Base-by-base conservation (phyloP, 257 asterid species). In the Cinchona pubescens region DNA sequence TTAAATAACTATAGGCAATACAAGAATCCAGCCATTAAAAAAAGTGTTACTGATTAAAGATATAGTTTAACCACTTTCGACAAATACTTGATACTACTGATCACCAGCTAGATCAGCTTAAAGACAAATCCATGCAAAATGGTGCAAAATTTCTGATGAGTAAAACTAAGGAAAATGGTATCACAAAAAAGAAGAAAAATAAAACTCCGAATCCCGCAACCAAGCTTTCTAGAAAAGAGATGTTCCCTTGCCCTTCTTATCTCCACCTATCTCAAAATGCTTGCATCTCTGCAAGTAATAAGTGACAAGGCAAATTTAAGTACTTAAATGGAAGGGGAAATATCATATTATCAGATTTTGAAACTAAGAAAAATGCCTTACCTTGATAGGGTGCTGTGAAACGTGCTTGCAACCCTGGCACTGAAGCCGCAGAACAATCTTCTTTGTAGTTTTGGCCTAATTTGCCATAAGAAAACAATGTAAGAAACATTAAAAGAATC, bases 341-440 rank as follows among this genome's bases (percentile, higher is more conserved):
- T 4, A 48, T 6, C 10, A 46, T 42, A 43, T 40, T 14, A 5
- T 9, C 6, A 23, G 7, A 40, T 7, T n/a, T 11, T 67, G 27
- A 37, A 8, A 27, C 59, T n/a, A 68, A 3, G 27, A 21, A 40
- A 18, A 40, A 10, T 15, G 4, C 5, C 7, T 34, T 5, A 89
- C 94, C 94, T 89, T 89, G 80, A 89, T 87, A 0, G 95, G 82
- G 56, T 89, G 95, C 85, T 89, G 95, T 12, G 95, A 89, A 7
- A 87, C 85, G 72, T 89, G 95, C 42, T 89, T 89, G 86, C 95
- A 89, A 29, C 89, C 80, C 80, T 89, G 95, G 82, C 95, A 89
- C 15, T 89, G 95, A 72, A 87, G 71, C 88, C 92, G 86, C 65
- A 89, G 81, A 72, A 89, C 96, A 75, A 90, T 90, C 90, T 90